Conservation (phyloP, 495 filamentous ascomycete species). For the Oleoguttula mirabilis region DNA sequence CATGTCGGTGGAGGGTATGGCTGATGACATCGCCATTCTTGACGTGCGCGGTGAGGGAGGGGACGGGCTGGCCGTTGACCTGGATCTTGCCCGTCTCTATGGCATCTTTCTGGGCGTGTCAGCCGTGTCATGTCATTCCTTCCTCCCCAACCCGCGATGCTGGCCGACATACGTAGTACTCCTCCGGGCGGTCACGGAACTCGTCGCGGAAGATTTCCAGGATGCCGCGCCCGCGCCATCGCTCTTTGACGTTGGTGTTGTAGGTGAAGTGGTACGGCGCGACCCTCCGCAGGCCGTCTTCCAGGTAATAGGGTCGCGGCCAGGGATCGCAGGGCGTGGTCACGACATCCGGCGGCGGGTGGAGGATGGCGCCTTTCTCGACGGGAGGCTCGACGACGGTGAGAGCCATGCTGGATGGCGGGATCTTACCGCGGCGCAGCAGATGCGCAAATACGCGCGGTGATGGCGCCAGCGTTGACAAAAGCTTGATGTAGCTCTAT, state of each 20-base stretch:
- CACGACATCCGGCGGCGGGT: slow-evolving; percentile 40
- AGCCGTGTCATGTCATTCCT: slow-evolving; percentile 4
- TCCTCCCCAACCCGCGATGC: background rate
- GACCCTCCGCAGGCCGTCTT: slow-evolving; percentile 68
- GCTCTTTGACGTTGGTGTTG: slow-evolving; percentile 78
- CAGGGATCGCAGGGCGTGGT: slow-evolving; percentile 53
- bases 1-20: slow-evolving; percentile 90
- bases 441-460: slow-evolving; percentile 47
- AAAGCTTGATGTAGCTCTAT: background rate
- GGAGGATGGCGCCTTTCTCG: slow-evolving; percentile 15
- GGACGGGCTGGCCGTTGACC: slow-evolving; percentile 55
- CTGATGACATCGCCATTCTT: slow-evolving; percentile 78
- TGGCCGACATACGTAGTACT: slow-evolving; percentile 62
- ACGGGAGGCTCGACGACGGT: slow-evolving; percentile 32
- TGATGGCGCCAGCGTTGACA: slow-evolving; percentile 44
- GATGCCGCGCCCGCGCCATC: slow-evolving; percentile 65
- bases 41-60: slow-evolving; percentile 44
- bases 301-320: slow-evolving; percentile 64
- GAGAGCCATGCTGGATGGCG: slow-evolving; percentile 44
- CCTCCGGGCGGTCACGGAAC: slow-evolving; percentile 71
- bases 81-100: slow-evolving; percentile 63
- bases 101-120: slow-evolving; percentile 51
- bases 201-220: slow-evolving; percentile 74
- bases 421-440: slow-evolving; percentile 40
- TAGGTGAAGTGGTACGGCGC: slow-evolving; percentile 89